Conservation (phyloP, 495 filamentous ascomycete species). For the Aspergillus baeticus region DNA sequence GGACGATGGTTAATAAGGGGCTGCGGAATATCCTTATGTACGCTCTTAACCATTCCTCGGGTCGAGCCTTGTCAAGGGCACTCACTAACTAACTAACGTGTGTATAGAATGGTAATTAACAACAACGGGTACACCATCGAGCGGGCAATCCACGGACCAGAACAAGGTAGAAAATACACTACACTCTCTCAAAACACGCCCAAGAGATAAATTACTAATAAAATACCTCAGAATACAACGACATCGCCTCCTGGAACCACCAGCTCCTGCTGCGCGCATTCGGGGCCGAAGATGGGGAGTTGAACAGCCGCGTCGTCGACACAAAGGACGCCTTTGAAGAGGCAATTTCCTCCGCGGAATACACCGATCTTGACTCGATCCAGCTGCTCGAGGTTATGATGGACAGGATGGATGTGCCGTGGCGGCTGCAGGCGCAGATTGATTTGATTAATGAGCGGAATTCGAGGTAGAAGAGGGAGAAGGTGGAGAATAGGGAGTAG, state of each 20-base stretch:
- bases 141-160: conserved; percentile 69
- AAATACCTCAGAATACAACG: conserved; percentile 57
- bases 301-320: conserved; percentile 27
- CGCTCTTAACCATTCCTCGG: conserved; percentile 29
- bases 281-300: conserved; percentile 31
- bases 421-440: conserved; percentile 12
- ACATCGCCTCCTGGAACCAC: conserved; percentile 67
- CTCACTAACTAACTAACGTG: neutral
- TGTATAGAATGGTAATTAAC: conserved; percentile 44
- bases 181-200: too few species aligned
- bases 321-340: conserved; percentile 39
- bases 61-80: too few species aligned
- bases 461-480: neutral
- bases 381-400: conserved; percentile 46
- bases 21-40: conserved; percentile 67
- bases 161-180: conserved; percentile 33
- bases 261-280: conserved; percentile 40
- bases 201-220: too few species aligned
- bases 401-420: conserved; percentile 43
- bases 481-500: neutral
- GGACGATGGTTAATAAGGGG: conserved; percentile 68
- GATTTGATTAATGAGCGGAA: conserved; percentile 1
- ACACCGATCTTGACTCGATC: conserved; percentile 39
- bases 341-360: conserved; percentile 28
- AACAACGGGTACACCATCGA: conserved; percentile 79